Percentiles rank a stretch among this genome's conserved stretches.
These are phyloP conservation scores for Areca catechu DNA, from an alignment of 176 grass and related monocot genomes.

Conservation along the genomic window DNA sequence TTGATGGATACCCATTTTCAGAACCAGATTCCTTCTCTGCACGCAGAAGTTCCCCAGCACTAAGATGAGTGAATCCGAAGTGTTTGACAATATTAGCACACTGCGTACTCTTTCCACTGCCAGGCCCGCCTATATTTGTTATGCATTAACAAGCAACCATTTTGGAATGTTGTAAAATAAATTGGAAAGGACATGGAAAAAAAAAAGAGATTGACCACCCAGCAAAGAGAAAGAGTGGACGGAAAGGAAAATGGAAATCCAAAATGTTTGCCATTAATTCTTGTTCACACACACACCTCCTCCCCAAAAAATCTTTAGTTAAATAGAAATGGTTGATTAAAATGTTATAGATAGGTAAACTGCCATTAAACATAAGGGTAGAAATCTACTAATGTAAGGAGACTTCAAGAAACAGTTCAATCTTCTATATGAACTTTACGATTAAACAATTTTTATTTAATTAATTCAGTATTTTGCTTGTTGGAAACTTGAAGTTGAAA, in stretches of 20 bases:
- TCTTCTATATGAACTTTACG: too few relatives aligned
- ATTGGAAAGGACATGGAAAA: neutral
- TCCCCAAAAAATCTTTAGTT: too few relatives aligned
- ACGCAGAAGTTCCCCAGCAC: slow-evolving; percentile 56
- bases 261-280: neutral
- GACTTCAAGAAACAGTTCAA: too few relatives aligned
- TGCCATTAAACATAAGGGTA: too few relatives aligned
- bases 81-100: slow-evolving; percentile 47
- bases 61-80: slow-evolving; percentile 61
- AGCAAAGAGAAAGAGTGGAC: neutral
- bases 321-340: too few relatives aligned
- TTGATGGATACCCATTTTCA: slow-evolving; percentile 33
- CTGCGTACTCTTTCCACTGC: slow-evolving; percentile 66
- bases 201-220: neutral
- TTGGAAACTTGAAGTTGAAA: too few relatives aligned
- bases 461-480: too few relatives aligned
- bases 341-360: too few relatives aligned
- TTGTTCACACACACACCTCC: too few relatives aligned
- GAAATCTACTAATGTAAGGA: too few relatives aligned
- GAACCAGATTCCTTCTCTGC: slow-evolving; percentile 40
- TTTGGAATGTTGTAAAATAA: neutral
- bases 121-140: slow-evolving; percentile 41
- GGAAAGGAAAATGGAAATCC: neutral
- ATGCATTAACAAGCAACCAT: neutral
- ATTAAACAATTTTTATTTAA: too few relatives aligned